Conservation (phyloP, 208 protist species). For the Trypanosomatidae sp. region DNA sequence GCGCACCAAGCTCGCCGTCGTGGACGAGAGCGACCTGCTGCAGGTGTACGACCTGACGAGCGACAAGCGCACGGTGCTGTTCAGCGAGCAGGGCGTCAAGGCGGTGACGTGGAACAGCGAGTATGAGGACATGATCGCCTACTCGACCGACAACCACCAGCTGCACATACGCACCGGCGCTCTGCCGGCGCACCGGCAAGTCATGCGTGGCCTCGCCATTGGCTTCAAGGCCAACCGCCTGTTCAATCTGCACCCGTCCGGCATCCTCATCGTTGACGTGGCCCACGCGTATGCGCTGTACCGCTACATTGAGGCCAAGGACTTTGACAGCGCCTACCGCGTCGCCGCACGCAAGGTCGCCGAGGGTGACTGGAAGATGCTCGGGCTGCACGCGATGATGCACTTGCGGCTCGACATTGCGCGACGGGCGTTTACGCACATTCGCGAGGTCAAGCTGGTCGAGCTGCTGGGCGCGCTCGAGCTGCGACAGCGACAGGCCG, state of each 20-base stretch:
- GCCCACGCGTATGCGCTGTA: conserved; percentile 87
- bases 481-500: conserved; percentile 35
- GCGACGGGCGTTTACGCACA: conserved; percentile 84
- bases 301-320: conserved; percentile 85
- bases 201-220: conserved; percentile 88
- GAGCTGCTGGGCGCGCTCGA: conserved; percentile 88
- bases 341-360: conserved; percentile 92
- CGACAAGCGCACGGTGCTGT: conserved; percentile 81
- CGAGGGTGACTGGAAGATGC: conserved; percentile 90
- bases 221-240: conserved; percentile 93
- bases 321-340: conserved; percentile 83
- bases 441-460: conserved; percentile 86
- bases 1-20: conserved; percentile 86
- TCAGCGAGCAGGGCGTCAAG: conserved; percentile 77
- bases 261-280: conserved; percentile 88
- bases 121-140: conserved; percentile 93
- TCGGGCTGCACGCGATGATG: conserved; percentile 87
- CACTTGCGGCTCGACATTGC: conserved; percentile 87
- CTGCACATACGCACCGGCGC: conserved; percentile 91
- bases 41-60: conserved; percentile 75
- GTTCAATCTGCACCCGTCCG: conserved; percentile 83
- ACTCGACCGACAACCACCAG: conserved; percentile 53
- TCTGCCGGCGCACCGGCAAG: conserved; percentile 90
- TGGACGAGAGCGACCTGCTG: conserved; percentile 84
- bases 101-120: conserved; percentile 92